Base-by-base conservation (phyloP, 345 rosid genomes). In the Gossypium arboreum region DNA sequence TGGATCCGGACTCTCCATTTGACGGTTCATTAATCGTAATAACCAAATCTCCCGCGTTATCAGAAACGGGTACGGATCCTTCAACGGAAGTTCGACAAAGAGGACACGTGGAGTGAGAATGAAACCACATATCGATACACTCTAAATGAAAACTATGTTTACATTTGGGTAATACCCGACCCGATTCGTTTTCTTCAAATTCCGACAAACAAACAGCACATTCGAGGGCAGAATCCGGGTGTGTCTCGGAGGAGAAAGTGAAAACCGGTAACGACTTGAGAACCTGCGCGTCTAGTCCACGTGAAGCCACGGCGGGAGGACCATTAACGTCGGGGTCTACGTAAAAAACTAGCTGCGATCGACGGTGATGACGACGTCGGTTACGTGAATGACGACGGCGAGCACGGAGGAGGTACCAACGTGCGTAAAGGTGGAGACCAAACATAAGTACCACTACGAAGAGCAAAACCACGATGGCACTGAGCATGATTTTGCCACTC, bases 71-170 rank as follows among this genome's bases (percentile, higher is more conserved):
- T 16, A n/a, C 8, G 4, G 48, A 2, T 55, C 44, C 78, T 50
- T 91, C 94, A 17, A 96, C 97, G 2, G 91, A 82, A 12, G 86
- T 78, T 27, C 99, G 93, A 59, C 99, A 96, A 52, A 96, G 92
- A 25, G 98, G 99, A 76, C 98, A 94, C 0, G 97, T 92, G 51
- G 92, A 84, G 78, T 94, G 98, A 48, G 98, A 88, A 55, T 88
- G 92, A 78, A 96, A 92, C 98, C 99, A 96, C 99, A 93, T 93
- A 73, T 93, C 98, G 8, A 93, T 93, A 39, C 98, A 96, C 3
- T 85, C 97, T 13, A 82, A 79, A 44, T 96, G 99, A 70, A 96
- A 96, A 27, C 87, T 83, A 43, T 96, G 99, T 7, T 86, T 87
- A 63, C 99, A 96, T 4, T 86, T 87, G 48, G 98, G 97, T 66